A percentile compares a stretch with the other conserved stretches of the same genome.
These are phyloP conservation scores for Penicillium carneum DNA, from an alignment of 2,329 filamentous ascomycete genomes.

Conservation along the genomic window DNA sequence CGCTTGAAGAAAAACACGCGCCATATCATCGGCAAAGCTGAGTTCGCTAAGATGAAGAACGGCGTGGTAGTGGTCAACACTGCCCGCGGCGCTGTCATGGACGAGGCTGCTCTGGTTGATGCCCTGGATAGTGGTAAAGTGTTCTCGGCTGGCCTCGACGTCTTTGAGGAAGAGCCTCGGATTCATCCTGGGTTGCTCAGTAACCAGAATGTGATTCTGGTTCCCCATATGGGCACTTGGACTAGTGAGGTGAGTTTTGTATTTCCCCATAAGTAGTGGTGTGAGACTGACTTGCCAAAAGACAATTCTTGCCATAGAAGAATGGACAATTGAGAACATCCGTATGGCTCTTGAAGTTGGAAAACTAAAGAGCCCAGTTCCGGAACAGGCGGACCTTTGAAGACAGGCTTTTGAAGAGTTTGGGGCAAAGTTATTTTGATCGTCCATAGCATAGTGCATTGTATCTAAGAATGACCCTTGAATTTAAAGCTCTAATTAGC, in stretches of 20 bases:
- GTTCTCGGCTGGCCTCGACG: conserved; percentile 75
- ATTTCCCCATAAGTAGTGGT: not conserved
- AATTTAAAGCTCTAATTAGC: not conserved
- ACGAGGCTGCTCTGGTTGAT: conserved; percentile 78
- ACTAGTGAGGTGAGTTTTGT: conserved; percentile 65
- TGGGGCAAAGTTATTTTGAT: not conserved
- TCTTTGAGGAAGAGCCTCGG: conserved; percentile 81
- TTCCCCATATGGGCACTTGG: conserved; percentile 88
- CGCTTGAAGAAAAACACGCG: conserved; percentile 66
- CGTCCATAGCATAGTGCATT: not conserved
- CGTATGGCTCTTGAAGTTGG: conserved; percentile 67
- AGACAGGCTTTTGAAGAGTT: conserved; percentile 43
- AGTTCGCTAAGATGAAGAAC: conserved; percentile 79
- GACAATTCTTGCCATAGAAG: conserved; percentile 71
- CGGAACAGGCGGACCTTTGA: conserved; percentile 67
- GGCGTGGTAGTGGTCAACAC: conserved; percentile 83
- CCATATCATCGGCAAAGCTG: conserved; percentile 74
- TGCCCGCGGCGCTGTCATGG: conserved; percentile 80
- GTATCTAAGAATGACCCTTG: not conserved
- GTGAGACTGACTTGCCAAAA: conserved; percentile 30
- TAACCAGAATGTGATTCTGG: conserved; percentile 74
- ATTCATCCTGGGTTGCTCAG: conserved; percentile 74
- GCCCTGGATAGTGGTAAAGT: conserved; percentile 75
- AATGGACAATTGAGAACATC: conserved; percentile 76
- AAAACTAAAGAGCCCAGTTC: conserved; percentile 72